Base-by-base conservation (phyloP, 208 protist species). In the Strigomonas galati region DNA sequence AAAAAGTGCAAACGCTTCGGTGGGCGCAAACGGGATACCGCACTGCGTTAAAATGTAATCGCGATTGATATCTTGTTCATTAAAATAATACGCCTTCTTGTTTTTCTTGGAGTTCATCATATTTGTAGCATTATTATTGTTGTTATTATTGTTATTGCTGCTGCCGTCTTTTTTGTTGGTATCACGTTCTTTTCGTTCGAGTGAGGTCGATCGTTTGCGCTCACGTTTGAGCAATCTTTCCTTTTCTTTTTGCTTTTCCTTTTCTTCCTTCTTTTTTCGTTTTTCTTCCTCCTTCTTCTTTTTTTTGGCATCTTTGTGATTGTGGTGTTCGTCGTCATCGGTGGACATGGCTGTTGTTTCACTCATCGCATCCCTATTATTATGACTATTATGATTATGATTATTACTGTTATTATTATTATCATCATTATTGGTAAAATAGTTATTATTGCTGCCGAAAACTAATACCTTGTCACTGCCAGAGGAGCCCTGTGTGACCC, bases 1-100 rank as follows among this genome's bases (percentile, higher is more conserved):
- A 70, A 82, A 89, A 31, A 89, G 62, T 12, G 79, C 80, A 44
- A 77, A 84, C 7, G 67, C 72, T 68, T 89, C 83, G 6, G 64
- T 35, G 2, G 62, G 51, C 26, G 65, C 48, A 60, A 86, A 86
- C 9, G 79, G 74, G 0, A 72, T 30, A 21, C 76, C 72, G 21
- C 51, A 48, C 4, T 54, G 55, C 5, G 26, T 62, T 46, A 62
- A 23, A 12, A 62, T 40, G 10, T 40, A 40, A 40, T 40, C 35
- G 7, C 35, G 35, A 40, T 40, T 40, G 35, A 40, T 40, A 10
- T 40, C 35, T 40, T 40, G 35, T 10, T 40, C 35, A 46, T 49
- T 35, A 31, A 62, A 28, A 48, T n/a, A 28, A 31, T 24, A 62
- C 19, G 9, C 24, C 69, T 48, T 71, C 40, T 54, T 52, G 31